Evolutionary conservation across 169 alveolate genomes (phyloP), one percentile per base, ranked within the genome.

Genomic region (Eimeria necatrix): DNA sequence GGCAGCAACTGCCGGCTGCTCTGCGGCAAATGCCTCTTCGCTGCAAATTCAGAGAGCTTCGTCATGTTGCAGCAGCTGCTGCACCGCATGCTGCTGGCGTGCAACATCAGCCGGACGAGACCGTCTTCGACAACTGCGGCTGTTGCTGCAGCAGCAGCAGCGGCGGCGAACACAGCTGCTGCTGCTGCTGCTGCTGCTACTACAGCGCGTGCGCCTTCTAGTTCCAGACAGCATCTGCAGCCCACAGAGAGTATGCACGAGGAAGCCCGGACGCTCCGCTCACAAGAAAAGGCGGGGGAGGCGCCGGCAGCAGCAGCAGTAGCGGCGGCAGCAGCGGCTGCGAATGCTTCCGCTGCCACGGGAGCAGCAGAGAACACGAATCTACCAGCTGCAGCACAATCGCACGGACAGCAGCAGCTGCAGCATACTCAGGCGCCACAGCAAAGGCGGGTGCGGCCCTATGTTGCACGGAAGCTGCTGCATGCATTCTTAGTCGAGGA

Each of bases 31-130:
- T 83, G 91, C 26, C 76, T 83, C 78, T 83, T 83, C 56, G 91
- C 91, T 59, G 91, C 76, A 12, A 61, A 53, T 24, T 49, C 91
- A 3, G 91, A 83, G 59, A 83, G 76, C 59, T 83, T 83, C 59
- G 74, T 74, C 48, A 83, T 83, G 91, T 53, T 83, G 73, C 91
- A 83, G 91, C 76, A 83, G 60, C 91, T 83, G 78, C 78, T 83
- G 59, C 91, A 83, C 46, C 91, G 91, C 41, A 83, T 83, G 91
- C 76, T 83, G 78, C 91, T 83, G 52, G 91, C 91, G 32, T 83
- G 91, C 91, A 83, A 59, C 76, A 83, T 56, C 56, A 83, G 91
- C 91, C 53, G 91, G 76, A 52, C 70, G 68, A 52, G 59, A 16
- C 76, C 93, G 9, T 41, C 84, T 20, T 48, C 80, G 41, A 46